Conservation (phyloP, 768 basidiomycete genomes). For the Collybia nuda region DNA sequence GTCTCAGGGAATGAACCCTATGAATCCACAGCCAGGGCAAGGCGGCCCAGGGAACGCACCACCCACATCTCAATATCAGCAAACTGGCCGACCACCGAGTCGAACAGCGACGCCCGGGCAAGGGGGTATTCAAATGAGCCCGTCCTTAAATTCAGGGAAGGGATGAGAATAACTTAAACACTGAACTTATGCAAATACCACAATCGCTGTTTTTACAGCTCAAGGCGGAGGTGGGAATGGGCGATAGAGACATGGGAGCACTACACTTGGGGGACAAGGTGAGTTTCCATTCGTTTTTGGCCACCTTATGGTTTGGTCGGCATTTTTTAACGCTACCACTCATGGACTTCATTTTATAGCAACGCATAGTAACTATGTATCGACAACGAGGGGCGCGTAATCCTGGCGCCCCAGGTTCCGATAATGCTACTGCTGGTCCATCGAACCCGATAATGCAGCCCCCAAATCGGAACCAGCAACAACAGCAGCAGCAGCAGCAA, state of each 20-base stretch:
- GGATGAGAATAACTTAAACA: slow-evolving; percentile 26
- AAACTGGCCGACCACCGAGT: slow-evolving; percentile 56
- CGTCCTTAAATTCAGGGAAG: slow-evolving; percentile 42
- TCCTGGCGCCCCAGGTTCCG: slow-evolving; percentile 16
- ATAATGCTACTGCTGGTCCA: slow-evolving; percentile 42
- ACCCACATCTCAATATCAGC: slow-evolving; percentile 39
- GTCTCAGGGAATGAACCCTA: slow-evolving; percentile 32
- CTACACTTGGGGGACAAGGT: slow-evolving; percentile 58
- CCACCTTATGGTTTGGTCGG: slow-evolving; percentile 1
- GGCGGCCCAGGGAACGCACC: slow-evolving; percentile 30
- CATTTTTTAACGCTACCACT: not conserved
- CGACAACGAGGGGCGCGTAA: slow-evolving; percentile 17
- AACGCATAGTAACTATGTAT: slow-evolving; percentile 26
- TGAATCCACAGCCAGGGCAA: slow-evolving; percentile 30
- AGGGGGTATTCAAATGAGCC: slow-evolving; percentile 45
- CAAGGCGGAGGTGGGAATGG: slow-evolving; percentile 14
- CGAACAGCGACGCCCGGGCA: slow-evolving; percentile 39
- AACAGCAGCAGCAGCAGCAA: slow-evolving; percentile 21
- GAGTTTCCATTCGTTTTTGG: slow-evolving; percentile 14
- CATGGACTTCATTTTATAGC: slow-evolving; percentile 22
- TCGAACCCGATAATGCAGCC: slow-evolving; percentile 36
- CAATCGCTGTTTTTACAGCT: slow-evolving; percentile 19
- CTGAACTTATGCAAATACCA: slow-evolving; percentile 44
- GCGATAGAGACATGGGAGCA: slow-evolving; percentile 8
- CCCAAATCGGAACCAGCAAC: slow-evolving; percentile 31